phyloP scores from a whole-genome alignment of 148 eudicot species.

The Rhododendron ferrugineum region DNA sequence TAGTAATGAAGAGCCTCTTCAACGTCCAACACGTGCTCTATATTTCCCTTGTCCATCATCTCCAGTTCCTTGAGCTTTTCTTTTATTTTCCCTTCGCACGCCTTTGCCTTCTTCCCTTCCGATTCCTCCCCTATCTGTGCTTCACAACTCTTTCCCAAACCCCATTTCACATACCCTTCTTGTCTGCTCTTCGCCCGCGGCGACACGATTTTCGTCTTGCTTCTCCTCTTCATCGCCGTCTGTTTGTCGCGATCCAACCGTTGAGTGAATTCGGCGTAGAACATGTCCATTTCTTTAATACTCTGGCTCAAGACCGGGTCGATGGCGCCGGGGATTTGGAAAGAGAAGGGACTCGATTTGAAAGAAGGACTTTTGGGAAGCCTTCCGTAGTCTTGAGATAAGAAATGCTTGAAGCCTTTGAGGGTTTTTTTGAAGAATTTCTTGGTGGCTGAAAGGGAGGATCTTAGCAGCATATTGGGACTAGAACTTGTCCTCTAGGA shows the following conservation, averaged over 20 bases:
- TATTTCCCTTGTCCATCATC: constrained; percentile 32
- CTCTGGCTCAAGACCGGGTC: constrained; percentile 14
- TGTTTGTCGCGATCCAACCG: constrained; percentile 15
- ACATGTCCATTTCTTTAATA: constrained; percentile 25
- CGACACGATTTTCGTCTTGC: background rate
- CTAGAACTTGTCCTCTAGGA: background rate
- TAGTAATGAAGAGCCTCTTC: constrained; percentile 62
- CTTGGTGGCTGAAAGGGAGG: constrained; percentile 48
- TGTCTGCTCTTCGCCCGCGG: background rate
- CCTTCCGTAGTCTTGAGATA: constrained; percentile 39
- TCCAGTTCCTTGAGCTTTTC: constrained; percentile 53
- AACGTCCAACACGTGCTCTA: constrained; percentile 45
- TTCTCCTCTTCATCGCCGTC: constrained; percentile 6
- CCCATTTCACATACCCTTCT: background rate
- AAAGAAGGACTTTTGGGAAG: constrained; percentile 47
- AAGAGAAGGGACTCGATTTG: background rate
- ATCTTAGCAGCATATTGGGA: constrained; percentile 33
- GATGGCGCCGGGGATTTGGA: background rate
- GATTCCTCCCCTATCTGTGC: constrained; percentile 3
- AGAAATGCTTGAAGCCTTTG: constrained; percentile 41
- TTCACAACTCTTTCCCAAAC: background rate
- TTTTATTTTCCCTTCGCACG: constrained; percentile 10
- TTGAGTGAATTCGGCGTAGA: constrained; percentile 36
- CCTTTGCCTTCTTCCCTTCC: constrained; percentile 13
- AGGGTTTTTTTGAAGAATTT: constrained; percentile 51